These are phyloP conservation scores for Spongospora subterranea DNA, from an alignment of 208 protist species.

Conservation along the genomic window DNA sequence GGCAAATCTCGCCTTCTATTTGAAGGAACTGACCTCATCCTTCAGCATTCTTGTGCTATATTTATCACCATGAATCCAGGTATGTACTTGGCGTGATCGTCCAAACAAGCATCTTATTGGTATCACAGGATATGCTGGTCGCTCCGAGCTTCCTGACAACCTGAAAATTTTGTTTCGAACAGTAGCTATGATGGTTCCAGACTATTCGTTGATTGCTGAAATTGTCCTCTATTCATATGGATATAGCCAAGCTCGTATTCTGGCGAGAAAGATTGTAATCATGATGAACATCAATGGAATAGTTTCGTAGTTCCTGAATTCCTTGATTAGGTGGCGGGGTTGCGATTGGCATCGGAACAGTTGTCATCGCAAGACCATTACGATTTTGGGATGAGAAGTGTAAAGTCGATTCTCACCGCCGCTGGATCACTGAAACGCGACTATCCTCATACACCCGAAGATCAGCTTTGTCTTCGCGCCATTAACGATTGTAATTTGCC, in stretches of 20 bases:
- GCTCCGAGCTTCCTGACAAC: conserved; percentile 96
- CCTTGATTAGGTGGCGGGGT: conserved; percentile 64
- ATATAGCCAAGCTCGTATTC: conserved; percentile 88
- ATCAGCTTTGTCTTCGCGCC: conserved; percentile 90
- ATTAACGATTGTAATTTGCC: conserved; percentile 75
- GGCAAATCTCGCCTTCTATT: conserved; percentile 70
- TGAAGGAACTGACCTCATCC: conserved; percentile 73
- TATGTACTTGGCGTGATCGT: neutral
- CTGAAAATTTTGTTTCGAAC: conserved; percentile 81
- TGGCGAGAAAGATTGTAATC: conserved; percentile 94
- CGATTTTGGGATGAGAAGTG: conserved; percentile 97
- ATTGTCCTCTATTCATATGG: conserved; percentile 96
- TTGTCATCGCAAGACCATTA: conserved; percentile 94
- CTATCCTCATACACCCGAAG: conserved; percentile 86
- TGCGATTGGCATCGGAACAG: conserved; percentile 95
- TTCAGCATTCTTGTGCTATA: conserved; percentile 79
- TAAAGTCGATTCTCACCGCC: conserved; percentile 96
- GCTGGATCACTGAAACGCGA: conserved; percentile 91
- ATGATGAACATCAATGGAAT: conserved; percentile 67
- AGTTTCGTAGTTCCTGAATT: neutral
- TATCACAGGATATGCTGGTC: conserved; percentile 85
- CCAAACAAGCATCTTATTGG: neutral
- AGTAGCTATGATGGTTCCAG: conserved; percentile 95
- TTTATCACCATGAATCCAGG: conserved; percentile 91
- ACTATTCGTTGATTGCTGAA: conserved; percentile 97